Conservation (phyloP, 164 flowering plant genomes). For the Tetracentron sinense region DNA sequence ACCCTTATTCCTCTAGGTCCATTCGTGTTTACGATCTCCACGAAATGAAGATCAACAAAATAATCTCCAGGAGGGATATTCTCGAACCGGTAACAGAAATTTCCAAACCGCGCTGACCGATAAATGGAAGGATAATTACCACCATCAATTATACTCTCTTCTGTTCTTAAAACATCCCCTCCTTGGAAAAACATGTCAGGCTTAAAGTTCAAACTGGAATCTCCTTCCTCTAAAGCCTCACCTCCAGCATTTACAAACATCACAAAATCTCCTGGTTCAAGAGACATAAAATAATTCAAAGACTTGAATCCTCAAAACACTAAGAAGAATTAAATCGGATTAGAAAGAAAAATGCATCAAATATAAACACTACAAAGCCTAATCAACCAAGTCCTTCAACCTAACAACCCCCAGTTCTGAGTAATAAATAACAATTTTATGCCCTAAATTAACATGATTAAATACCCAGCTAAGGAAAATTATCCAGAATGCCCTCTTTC, state of each 20-base stretch:
- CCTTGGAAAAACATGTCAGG: conserved; percentile 53
- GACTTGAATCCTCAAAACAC: not conserved
- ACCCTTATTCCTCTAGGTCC: conserved; percentile 89
- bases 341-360: not conserved
- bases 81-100: conserved; percentile 48
- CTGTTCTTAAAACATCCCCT: conserved; percentile 61
- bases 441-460: too few relatives aligned
- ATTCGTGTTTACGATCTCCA: conserved; percentile 59
- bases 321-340: not conserved
- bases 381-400: not conserved
- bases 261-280: conserved; percentile 44
- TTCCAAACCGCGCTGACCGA: conserved; percentile 67
- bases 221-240: conserved; percentile 25
- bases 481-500: too few relatives aligned
- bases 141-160: conserved; percentile 43
- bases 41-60: conserved; percentile 75
- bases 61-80: conserved; percentile 63
- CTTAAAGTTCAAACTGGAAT: conserved; percentile 20
- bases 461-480: too few relatives aligned
- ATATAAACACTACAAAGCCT: not conserved
- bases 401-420: too few relatives aligned
- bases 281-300: conserved; percentile 1
- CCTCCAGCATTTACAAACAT: conserved; percentile 73
- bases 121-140: conserved; percentile 58
- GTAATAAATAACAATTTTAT: too few relatives aligned